A percentile compares a stretch with the other conserved stretches of the same genome.
Conservation (phyloP, 352 stramenopile species). For the Blastocystis sp. region DNA sequence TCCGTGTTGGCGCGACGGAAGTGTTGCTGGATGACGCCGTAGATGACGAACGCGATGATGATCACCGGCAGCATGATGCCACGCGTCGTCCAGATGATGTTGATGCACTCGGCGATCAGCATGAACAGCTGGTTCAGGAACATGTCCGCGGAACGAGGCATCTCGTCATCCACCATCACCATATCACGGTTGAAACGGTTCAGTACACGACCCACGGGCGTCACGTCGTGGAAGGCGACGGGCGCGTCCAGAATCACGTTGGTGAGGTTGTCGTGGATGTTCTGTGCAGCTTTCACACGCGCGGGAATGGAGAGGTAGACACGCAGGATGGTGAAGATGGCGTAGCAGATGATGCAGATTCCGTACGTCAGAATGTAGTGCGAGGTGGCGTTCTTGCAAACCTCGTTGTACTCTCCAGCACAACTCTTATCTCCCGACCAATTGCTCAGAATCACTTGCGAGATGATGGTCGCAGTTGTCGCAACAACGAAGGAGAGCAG, state of each 20-base stretch:
- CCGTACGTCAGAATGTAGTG: not conserved
- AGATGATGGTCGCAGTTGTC: not conserved
- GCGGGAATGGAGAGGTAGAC: constrained; percentile 65
- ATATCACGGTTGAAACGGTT: constrained; percentile 81
- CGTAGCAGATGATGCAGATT: constrained; percentile 61
- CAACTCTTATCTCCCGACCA: constrained; percentile 9
- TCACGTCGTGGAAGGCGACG: constrained; percentile 84
- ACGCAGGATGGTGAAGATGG: constrained; percentile 66
- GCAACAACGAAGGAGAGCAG: constrained; percentile 26
- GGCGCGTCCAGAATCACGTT: constrained; percentile 73
- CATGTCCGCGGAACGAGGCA: not conserved
- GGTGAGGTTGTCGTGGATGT: constrained; percentile 75
- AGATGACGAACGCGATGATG: constrained; percentile 67
- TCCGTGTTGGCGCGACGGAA: constrained; percentile 68
- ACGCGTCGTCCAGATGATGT: no score
- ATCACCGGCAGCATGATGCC: no score
- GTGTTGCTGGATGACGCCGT: constrained; percentile 66
- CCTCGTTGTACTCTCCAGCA: no score
- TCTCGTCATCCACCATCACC: constrained; percentile 78
- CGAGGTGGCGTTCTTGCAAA: not conserved
- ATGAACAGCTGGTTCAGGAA: not conserved
- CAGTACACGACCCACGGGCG: constrained; percentile 75
- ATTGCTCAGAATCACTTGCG: constrained; percentile 19
- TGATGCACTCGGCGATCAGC: constrained; percentile 65
- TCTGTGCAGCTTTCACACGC: constrained; percentile 65